These are phyloP conservation scores for Tetraselmis chui DNA, from an alignment of 139 green algal genomes.

Conservation along the genomic window DNA sequence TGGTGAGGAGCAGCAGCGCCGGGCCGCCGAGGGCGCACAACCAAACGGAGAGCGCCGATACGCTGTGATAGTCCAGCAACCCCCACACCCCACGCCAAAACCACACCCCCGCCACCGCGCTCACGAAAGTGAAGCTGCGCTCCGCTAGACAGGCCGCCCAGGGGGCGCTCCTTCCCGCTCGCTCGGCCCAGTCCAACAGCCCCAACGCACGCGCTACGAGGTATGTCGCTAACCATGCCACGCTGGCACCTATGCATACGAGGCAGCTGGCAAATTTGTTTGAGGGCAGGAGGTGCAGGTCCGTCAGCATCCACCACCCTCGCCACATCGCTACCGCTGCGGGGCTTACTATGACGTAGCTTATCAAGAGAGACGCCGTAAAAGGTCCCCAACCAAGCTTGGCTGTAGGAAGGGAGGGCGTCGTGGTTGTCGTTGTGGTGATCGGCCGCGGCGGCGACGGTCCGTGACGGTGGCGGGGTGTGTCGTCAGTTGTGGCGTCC, in stretches of 20 bases:
- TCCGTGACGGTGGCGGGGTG: no score
- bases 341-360: not conserved
- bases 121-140: not conserved
- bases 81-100: not conserved
- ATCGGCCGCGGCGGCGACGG: no score
- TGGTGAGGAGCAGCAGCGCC: not conserved
- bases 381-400: not conserved
- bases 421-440: no score
- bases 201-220: not conserved
- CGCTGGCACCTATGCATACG: not conserved
- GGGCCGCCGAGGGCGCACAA: not conserved
- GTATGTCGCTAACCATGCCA: not conserved
- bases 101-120: not conserved
- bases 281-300: not conserved
- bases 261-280: not conserved
- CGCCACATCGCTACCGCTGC: not conserved
- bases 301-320: not conserved
- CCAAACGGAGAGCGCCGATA: not conserved
- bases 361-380: not conserved
- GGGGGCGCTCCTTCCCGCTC: not conserved
- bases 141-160: not conserved
- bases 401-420: no score
- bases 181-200: not conserved
- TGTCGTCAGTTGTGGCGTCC: no score
- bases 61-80: not conserved